These are phyloP conservation scores for Trichoderma guizhouense DNA, from an alignment of 2,329 filamentous ascomycete genomes.

Conservation along the genomic window DNA sequence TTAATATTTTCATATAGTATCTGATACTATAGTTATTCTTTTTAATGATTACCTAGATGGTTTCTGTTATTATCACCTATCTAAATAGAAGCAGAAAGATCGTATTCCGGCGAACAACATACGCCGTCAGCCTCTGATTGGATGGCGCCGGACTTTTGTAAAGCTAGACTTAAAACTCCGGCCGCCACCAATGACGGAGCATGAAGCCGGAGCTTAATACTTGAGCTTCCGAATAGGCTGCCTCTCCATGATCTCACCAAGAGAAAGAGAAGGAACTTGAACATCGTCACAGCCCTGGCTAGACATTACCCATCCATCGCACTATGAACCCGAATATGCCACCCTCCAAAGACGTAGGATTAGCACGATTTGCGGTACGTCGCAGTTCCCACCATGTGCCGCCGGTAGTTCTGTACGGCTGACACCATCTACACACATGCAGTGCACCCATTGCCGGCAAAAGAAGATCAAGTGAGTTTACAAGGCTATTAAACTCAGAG, in stretches of 20 bases:
- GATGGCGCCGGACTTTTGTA: background rate
- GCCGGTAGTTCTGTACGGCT: background rate
- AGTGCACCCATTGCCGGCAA: background rate
- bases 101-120: background rate
- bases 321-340: background rate
- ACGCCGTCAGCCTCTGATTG: background rate
- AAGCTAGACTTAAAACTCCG: background rate
- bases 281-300: background rate
- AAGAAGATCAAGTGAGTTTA: slow-evolving; percentile 1
- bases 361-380: slow-evolving; percentile 7
- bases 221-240: background rate
- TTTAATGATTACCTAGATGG: too few species aligned
- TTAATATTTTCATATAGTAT: too few species aligned
- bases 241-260: background rate
- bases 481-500: background rate
- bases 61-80: background rate
- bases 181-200: background rate
- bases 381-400: background rate
- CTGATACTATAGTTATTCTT: too few species aligned
- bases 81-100: background rate
- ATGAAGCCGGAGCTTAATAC: background rate
- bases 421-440: background rate
- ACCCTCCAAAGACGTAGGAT: background rate
- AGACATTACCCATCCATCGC: background rate
- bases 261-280: background rate